Base-by-base conservation (phyloP, 345 rosid genomes). In the Trapa incisa region DNA sequence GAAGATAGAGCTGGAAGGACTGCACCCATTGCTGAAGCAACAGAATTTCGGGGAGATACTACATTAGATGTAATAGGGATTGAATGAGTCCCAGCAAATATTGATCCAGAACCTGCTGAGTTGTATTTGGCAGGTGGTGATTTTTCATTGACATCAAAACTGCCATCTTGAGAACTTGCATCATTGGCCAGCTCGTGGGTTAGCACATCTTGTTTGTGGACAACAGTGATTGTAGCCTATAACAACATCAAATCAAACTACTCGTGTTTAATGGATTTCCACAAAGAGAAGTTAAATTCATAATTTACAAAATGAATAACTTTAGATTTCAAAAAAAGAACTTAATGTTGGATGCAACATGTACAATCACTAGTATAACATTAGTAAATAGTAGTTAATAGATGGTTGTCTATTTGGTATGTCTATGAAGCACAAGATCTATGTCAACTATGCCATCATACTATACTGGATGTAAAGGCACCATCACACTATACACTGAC, bases 71-170 rank as follows among this genome's bases (percentile, higher is more conserved):
- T 71, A 76, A 87, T 72, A 64, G 89, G 79, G 67, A 75, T 72
- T 47, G 81, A 54, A 45, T 66, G 91, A 73, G 71, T 75, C 37
- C 75, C 88, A 42, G 78, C 64, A 38, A 91, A 87, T 73, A 92
- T 82, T 73, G 90, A 75, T 69, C 82, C 79, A 73, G 85, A 82
- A 78, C 77, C 72, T 75, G 77, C 73, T 70, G 73, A 69, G 7
- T 80, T 75, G 68, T 75, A 80, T 77, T 86, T 91, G 47, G 90
- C 65, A 47, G 96, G 94, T 45, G 89, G 93, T 66, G 93, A 83
- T 77, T 76, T 84, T n/a, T 83, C 75, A 70, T 61, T 75, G 42
- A 73, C 57, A 57, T 91, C 99, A 76, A 90, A 73, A 75, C 71
- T 89, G 80, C 82, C 78, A 74, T 95, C 92, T 67, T 71, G 87